Conservation (phyloP, 257 asterid genomes). For the Przewalskia tangutica region DNA sequence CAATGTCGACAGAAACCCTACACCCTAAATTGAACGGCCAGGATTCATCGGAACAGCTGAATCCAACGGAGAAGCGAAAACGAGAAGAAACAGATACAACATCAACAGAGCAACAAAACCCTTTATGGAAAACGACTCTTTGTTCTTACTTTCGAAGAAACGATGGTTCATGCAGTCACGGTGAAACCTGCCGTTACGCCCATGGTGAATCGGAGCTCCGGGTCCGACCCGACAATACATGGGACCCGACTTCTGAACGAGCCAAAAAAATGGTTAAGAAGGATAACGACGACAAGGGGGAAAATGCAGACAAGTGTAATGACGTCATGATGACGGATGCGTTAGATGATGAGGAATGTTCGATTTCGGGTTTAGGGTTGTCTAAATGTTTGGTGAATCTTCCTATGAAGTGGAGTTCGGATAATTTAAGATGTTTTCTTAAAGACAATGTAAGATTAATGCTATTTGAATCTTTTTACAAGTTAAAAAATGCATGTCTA, state of each 20-base stretch:
- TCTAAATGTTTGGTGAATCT: conserved; percentile 70
- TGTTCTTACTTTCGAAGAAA: conserved; percentile 77
- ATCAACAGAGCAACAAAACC: conserved; percentile 25
- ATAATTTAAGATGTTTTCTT: conserved; percentile 38
- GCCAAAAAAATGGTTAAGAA: conserved; percentile 56
- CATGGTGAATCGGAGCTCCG: conserved; percentile 76
- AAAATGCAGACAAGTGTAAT: conserved; percentile 7
- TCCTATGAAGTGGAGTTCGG: conserved; percentile 90
- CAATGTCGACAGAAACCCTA: conserved; percentile 54
- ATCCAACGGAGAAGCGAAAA: conserved; percentile 56
- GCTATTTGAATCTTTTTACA: not conserved
- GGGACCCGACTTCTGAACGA: conserved; percentile 97
- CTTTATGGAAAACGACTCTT: conserved; percentile 74
- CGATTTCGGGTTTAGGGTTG: conserved; percentile 25
- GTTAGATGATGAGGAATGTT: conserved; percentile 30
- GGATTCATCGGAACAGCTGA: conserved; percentile 22
- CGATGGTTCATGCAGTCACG: conserved; percentile 60
- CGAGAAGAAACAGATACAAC: conserved; percentile 26
- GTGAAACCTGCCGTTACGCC: conserved; percentile 57
- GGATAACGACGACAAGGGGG: not conserved
- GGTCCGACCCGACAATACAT: conserved; percentile 58
- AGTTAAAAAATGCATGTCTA: not conserved
- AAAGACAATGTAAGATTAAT: not conserved
- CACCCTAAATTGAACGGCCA: conserved; percentile 27
- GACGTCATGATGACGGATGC: conserved; percentile 91